Percentiles rank a stretch among this genome's conserved stretches.
phyloP scores from a whole-genome alignment of 768 basidiomycete genomes.

The Mycena chlorophos region DNA sequence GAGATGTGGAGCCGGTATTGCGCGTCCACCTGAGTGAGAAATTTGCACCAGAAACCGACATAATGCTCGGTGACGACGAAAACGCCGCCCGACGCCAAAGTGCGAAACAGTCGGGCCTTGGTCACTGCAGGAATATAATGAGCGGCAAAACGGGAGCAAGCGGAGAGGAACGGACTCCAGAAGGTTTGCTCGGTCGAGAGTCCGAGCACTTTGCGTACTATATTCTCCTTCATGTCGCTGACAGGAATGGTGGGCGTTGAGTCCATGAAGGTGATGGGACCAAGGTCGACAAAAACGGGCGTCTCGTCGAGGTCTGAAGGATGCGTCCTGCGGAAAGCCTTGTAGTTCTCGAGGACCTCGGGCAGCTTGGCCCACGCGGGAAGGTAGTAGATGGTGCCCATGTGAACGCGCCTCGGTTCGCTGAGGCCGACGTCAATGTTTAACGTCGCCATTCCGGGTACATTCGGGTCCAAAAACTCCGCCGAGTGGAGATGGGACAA shows the following conservation, averaged over 20 bases:
- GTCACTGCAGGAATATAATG: constrained; percentile 28
- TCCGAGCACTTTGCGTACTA: constrained; percentile 33
- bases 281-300: constrained; percentile 43
- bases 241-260: constrained; percentile 6
- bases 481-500: constrained; percentile 37
- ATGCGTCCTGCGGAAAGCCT: not conserved
- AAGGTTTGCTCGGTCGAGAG: constrained; percentile 33
- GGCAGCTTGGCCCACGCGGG: constrained; percentile 31
- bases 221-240: constrained; percentile 29
- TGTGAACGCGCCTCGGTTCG: not conserved
- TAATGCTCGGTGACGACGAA: constrained; percentile 42
- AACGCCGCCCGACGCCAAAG: constrained; percentile 40
- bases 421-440: constrained; percentile 3
- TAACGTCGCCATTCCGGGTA: constrained; percentile 30
- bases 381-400: constrained; percentile 20
- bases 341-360: constrained; percentile 8
- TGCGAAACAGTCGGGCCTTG: constrained; percentile 36
- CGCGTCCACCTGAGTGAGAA: constrained; percentile 36
- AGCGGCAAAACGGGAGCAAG: not conserved
- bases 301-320: constrained; percentile 13
- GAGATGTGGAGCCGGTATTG: constrained; percentile 45
- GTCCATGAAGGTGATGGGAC: constrained; percentile 39
- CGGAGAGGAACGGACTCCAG: constrained; percentile 35
- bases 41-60: constrained; percentile 50
- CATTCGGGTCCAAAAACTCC: constrained; percentile 23